Percentiles rank a stretch among this genome's conserved stretches.
Conservation (phyloP, 2,329 filamentous ascomycete genomes). For the Alternaria alternata region DNA sequence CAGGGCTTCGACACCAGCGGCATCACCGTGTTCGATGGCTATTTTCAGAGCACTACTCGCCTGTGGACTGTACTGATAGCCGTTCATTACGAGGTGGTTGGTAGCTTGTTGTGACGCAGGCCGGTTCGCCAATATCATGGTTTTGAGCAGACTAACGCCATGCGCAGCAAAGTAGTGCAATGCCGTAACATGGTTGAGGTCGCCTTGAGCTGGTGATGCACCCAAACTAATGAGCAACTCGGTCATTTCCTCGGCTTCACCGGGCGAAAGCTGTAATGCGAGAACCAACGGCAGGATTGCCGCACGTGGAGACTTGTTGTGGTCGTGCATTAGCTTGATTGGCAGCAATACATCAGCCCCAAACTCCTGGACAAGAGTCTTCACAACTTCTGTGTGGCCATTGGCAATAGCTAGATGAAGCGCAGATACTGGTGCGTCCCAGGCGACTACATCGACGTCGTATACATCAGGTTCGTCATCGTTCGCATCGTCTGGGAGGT, state of each 20-base stretch:
- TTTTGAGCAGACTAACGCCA: slow-evolving; percentile 17
- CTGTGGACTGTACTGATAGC: slow-evolving; percentile 42
- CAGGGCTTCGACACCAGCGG: slow-evolving; percentile 48
- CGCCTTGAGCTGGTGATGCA: slow-evolving; percentile 76
- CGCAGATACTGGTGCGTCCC: slow-evolving; percentile 78
- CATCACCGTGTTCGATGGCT: slow-evolving; percentile 52
- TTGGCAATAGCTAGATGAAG: slow-evolving; percentile 81
- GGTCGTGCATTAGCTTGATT: slow-evolving; percentile 67
- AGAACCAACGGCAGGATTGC: slow-evolving; percentile 76
- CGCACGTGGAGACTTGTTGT: slow-evolving; percentile 59
- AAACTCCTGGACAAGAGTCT: slow-evolving; percentile 72
- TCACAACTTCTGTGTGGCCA: slow-evolving; percentile 74
- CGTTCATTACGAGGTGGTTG: slow-evolving; percentile 66
- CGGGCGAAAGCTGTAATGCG: slow-evolving; percentile 68
- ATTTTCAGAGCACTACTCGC: slow-evolving; percentile 63
- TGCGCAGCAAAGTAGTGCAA: slow-evolving; percentile 59
- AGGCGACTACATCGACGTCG: slow-evolving; percentile 78
- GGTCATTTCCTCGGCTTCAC: slow-evolving; percentile 71
- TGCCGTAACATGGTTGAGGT: slow-evolving; percentile 69
- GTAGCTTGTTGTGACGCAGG: slow-evolving; percentile 69
- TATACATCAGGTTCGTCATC: slow-evolving; percentile 79
- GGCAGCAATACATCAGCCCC: slow-evolving; percentile 80
- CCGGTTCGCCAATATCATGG: slow-evolving; percentile 68
- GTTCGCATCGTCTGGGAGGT: slow-evolving; percentile 61
- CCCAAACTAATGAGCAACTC: slow-evolving; percentile 72